Evolutionary conservation across 306 rosid genomes (phyloP).

Genomic region (Dicorynia guianensis): DNA sequence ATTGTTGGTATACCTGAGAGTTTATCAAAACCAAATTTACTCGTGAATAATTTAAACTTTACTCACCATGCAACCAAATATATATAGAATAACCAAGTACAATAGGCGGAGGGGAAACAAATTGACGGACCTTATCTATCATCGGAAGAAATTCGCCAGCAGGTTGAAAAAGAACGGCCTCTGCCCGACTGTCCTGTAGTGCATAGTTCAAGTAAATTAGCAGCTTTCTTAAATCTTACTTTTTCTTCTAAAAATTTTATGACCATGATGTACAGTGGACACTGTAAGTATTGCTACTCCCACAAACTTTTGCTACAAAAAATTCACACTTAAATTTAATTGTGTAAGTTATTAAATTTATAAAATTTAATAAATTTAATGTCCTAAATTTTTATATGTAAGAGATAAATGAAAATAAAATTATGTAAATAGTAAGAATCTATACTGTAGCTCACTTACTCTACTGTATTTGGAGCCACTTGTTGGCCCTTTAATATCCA

Average conservation of each 20-base stretch:
- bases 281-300: no score
- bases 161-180: conserved; percentile 60
- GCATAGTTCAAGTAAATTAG: background rate
- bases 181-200: conserved; percentile 48
- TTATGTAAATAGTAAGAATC: no score
- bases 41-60: background rate
- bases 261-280: no score
- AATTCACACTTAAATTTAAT: no score
- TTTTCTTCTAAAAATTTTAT: no score
- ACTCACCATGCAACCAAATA: background rate
- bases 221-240: background rate
- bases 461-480: conserved; percentile 69
- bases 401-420: no score
- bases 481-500: conserved; percentile 92
- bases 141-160: conserved; percentile 69
- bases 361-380: no score
- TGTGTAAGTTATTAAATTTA: no score
- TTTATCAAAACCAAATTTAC: background rate
- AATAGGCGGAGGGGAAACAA: background rate
- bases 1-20: conserved; percentile 48
- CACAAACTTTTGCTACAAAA: no score
- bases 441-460: conserved; percentile 52
- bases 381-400: no score
- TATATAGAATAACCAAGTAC: no score
- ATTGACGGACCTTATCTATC: conserved; percentile 55